Evolutionary conservation across 495 filamentous ascomycete genomes (phyloP).

Genomic region (Penicillium waksmanii): DNA sequence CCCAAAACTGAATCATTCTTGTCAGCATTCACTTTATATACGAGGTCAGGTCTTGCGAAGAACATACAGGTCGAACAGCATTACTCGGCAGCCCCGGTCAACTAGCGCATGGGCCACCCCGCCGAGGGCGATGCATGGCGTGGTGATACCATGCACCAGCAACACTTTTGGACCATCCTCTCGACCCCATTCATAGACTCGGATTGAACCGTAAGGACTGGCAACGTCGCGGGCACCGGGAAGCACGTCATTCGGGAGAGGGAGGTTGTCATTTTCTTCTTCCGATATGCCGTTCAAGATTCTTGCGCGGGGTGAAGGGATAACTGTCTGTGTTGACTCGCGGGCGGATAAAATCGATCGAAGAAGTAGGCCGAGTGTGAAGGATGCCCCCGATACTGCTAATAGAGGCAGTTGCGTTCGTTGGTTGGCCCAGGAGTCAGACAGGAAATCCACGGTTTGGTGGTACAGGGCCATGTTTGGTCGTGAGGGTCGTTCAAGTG

Average conservation of each 20-base stretch:
- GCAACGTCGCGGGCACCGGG: conserved; percentile 75
- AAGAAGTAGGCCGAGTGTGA: conserved; percentile 46
- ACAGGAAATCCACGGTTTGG: conserved; percentile 44
- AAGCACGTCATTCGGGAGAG: conserved; percentile 75
- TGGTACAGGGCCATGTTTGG: conserved; percentile 42
- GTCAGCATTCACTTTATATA: neutral
- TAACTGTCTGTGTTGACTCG: conserved; percentile 22
- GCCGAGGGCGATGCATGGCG: conserved; percentile 73
- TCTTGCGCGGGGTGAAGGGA: conserved; percentile 52
- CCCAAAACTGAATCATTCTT: conserved; percentile 59
- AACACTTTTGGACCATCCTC: conserved; percentile 76
- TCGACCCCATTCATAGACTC: conserved; percentile 93
- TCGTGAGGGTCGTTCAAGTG: neutral
- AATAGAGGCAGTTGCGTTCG: conserved; percentile 45
- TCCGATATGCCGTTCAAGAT: conserved; percentile 50
- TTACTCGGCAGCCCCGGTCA: conserved; percentile 75
- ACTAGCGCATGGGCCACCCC: conserved; percentile 70
- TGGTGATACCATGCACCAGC: conserved; percentile 85
- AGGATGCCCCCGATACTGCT: conserved; percentile 45
- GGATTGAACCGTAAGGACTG: conserved; percentile 77
- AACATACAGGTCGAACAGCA: conserved; percentile 70
- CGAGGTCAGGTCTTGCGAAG: neutral
- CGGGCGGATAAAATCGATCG: conserved; percentile 35
- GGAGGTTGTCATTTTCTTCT: conserved; percentile 52
- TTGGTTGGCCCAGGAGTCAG: conserved; percentile 42